Evolutionary conservation across 1,284 basidiomycete species (phyloP).

Genomic region (Microbotryum lychnidis-dioicae): DNA sequence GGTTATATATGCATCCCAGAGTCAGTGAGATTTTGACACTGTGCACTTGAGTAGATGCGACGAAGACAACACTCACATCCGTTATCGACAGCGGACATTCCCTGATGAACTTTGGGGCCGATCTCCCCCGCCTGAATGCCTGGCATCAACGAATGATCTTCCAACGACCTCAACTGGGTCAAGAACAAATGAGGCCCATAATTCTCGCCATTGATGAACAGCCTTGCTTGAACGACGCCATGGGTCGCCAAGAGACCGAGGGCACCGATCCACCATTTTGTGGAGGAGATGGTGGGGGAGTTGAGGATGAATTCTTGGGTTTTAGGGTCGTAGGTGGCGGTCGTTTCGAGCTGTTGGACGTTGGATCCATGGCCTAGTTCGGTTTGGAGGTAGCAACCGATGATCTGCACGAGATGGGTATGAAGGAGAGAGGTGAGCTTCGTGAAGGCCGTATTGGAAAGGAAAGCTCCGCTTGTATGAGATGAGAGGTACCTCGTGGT

Average conservation of each 20-base stretch:
- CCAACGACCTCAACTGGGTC: conserved; percentile 55
- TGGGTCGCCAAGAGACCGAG: conserved; percentile 67
- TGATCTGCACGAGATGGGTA: conserved; percentile 22
- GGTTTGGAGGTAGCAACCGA: conserved; percentile 40
- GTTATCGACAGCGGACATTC: conserved; percentile 55
- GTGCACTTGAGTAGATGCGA: too few relatives aligned
- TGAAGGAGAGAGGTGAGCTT: not conserved
- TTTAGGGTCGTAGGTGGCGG: conserved; percentile 62
- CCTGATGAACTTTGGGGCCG: conserved; percentile 58
- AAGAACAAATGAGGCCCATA: conserved; percentile 71
- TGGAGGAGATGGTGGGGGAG: conserved; percentile 64
- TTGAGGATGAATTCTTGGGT: conserved; percentile 65
- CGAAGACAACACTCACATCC: conserved; percentile 49
- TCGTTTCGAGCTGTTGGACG: conserved; percentile 61
- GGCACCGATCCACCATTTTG: conserved; percentile 76
- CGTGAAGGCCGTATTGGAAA: too few relatives aligned
- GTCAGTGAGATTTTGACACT: not conserved
- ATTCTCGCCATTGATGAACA: conserved; percentile 59
- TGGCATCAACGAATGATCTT: conserved; percentile 54
- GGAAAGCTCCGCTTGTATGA: conserved; percentile 8
- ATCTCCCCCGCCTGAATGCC: conserved; percentile 68
- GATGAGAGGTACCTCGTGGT: conserved; percentile 50
- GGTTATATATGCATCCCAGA: not conserved
- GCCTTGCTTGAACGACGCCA: conserved; percentile 66
- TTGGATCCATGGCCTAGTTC: conserved; percentile 65